These are phyloP conservation scores for Crithidia brevicula DNA, from an alignment of 208 protist genomes.

Conservation along the genomic window DNA sequence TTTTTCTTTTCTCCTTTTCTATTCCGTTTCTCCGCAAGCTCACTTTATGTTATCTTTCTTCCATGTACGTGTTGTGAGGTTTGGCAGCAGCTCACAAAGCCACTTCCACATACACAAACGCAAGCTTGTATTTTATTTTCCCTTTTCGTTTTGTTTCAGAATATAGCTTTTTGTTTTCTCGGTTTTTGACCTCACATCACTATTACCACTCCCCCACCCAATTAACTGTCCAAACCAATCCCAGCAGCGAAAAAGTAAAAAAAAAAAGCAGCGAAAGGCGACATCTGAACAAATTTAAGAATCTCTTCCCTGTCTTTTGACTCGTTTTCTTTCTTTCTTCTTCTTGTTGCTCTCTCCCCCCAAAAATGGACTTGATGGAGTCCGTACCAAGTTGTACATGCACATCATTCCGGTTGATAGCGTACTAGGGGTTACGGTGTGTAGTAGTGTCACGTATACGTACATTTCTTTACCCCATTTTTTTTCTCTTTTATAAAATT, in stretches of 20 bases:
- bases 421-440: conserved; percentile 1
- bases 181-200: too few species aligned
- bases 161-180: conserved; percentile 7
- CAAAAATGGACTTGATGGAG: not conserved
- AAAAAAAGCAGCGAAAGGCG: too few species aligned
- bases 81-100: too few species aligned
- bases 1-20: not conserved
- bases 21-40: conserved; percentile 7
- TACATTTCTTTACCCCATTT: conserved; percentile 15
- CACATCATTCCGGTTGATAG: conserved; percentile 2
- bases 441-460: conserved; percentile 15
- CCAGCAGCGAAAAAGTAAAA: not conserved
- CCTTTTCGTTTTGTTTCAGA: conserved; percentile 11
- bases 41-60: too few species aligned
- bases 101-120: not conserved
- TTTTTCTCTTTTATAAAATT: conserved; percentile 2
- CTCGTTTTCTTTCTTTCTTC: not conserved
- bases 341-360: not conserved
- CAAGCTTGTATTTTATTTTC: not conserved
- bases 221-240: not conserved
- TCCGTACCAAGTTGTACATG: conserved; percentile 5
- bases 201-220: not conserved
- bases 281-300: too few species aligned
- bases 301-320: conserved; percentile 9
- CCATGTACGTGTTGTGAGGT: too few species aligned